Base-by-base conservation (phyloP, 768 basidiomycete genomes). In the Royoungia palumana region DNA sequence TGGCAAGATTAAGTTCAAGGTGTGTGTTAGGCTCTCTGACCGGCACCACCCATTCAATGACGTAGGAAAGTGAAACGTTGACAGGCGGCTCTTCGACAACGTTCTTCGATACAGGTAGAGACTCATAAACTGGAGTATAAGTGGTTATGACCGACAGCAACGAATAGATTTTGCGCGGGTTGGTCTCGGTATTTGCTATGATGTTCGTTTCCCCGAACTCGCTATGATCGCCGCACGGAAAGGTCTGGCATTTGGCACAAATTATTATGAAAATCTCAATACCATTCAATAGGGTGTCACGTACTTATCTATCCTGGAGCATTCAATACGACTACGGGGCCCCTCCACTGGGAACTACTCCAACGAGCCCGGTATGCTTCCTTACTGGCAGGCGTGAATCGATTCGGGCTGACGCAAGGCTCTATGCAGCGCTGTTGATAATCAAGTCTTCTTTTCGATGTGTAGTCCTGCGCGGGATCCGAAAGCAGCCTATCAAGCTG, bases 101-200 rank as follows among this genome's bases (percentile, higher is more conserved):
- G 55, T 84, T 78, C 43, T 92, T 99, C 62, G 91, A 95, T 55
- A 94, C 96, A 4, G 89, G 93, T 89, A 57, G 62, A 55, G 22
- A 14, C 16, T 45, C 35, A 8, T 44, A n/a, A 45, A 2, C 12
- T 41, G 27, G 32, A 16, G 10, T 12, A 10, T n/a, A 25, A n/a
- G 50, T 34, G 34, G 14, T 27, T 21, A 28, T 7, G 38, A 22
- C 28, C 30, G 19, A 22, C 24, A 34, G 19, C 13, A 40, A 32
- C 28, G 36, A 34, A 6, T 59, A 94, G 93, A 87, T n/a, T 97
- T 96, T 65, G 96, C 94, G n/a, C 86, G 92, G 45, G 84, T 99
- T 54, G 96, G 95, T 9, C 75, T 98, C 20, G 95, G 94, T 0
- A 93, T 99, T 51, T 99, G 95, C 67, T 98, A 97, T 62, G 95